A percentile compares a stretch with the other conserved stretches of the same genome.
phyloP scores from a whole-genome alignment of 2,329 filamentous ascomycete genomes.

The Phyllosticta paracitricarpa region DNA sequence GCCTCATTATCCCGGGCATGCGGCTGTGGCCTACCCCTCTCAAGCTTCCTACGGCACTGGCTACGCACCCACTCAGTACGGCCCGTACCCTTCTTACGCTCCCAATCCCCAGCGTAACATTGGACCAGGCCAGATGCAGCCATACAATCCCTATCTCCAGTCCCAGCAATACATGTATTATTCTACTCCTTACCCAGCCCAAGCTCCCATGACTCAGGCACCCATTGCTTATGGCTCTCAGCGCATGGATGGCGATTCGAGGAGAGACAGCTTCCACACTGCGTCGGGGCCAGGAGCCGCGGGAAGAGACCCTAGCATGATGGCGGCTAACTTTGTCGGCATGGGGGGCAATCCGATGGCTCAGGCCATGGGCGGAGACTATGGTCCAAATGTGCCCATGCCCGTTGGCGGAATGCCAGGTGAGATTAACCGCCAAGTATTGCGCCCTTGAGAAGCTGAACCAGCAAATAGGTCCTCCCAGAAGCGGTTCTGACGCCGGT shows the following conservation, averaged over 20 bases:
- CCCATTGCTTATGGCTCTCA: constrained; percentile 19
- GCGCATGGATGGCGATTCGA: constrained; percentile 20
- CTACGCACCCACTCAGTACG: constrained; percentile 20
- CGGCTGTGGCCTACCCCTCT: constrained; percentile 15
- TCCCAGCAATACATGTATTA: constrained; percentile 10
- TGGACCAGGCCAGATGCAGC: constrained; percentile 3
- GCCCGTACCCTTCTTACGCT: constrained; percentile 17
- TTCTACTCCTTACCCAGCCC: not conserved
- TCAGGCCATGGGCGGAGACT: not conserved
- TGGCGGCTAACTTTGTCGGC: not conserved
- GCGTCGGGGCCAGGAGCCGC: constrained; percentile 4
- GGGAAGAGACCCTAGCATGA: not conserved
- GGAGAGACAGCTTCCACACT: constrained; percentile 19
- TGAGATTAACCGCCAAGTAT: constrained; percentile 12
- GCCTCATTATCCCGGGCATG: constrained; percentile 23
- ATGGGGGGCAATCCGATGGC: not conserved
- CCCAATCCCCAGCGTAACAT: constrained; percentile 1
- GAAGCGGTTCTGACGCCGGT: constrained; percentile 3
- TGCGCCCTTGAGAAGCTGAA: not conserved
- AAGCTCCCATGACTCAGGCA: constrained; percentile 18
- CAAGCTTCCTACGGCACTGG: constrained; percentile 20
- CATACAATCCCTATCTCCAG: constrained; percentile 6
- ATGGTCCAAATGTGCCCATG: not conserved
- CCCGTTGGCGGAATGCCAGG: constrained; percentile 16
- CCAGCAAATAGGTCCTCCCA: not conserved